phyloP scores from a whole-genome alignment of 2,329 filamentous ascomycete genomes.

The Cercospora sp. region DNA sequence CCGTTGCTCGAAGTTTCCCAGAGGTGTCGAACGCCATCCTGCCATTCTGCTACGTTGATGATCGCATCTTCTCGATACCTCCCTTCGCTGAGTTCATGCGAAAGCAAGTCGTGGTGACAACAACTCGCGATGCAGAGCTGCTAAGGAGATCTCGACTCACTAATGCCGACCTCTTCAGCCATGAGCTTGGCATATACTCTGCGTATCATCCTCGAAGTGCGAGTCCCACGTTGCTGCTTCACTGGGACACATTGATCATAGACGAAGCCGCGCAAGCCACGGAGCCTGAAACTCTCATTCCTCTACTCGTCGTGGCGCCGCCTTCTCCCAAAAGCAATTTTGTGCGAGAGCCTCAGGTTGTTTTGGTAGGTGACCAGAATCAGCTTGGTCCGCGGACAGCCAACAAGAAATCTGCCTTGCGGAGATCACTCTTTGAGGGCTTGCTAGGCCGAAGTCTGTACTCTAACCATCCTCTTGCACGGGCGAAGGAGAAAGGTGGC shows the following conservation, averaged over 20 bases:
- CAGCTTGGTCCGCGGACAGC: conserved; percentile 34
- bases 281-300: conserved; percentile 30
- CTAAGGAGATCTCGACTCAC: conserved; percentile 27
- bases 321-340: conserved; percentile 12
- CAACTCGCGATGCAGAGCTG: conserved; percentile 30
- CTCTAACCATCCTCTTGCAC: conserved; percentile 30
- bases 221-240: conserved; percentile 15
- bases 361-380: conserved; percentile 33
- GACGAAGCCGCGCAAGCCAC: conserved; percentile 34
- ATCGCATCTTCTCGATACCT: conserved; percentile 30
- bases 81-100: conserved; percentile 28
- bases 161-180: conserved; percentile 28
- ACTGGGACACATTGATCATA: conserved; percentile 32
- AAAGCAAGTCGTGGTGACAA: conserved; percentile 29
- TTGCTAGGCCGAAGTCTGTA: conserved; percentile 28
- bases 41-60: conserved; percentile 31
- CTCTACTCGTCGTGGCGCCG: conserved; percentile 28
- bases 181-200: conserved; percentile 23
- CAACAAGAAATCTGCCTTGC: conserved; percentile 23
- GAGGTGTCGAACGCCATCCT: conserved; percentile 31
- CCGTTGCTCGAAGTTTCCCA: conserved; percentile 29
- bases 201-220: conserved; percentile 22
- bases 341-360: conserved; percentile 15
- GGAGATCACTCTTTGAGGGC: conserved; percentile 31
- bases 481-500: conserved; percentile 26